A percentile compares a stretch with the other conserved stretches of the same genome.
Evolutionary conservation across 2,329 filamentous ascomycete genomes (phyloP).

Genomic region (Cordyceps javanica): DNA sequence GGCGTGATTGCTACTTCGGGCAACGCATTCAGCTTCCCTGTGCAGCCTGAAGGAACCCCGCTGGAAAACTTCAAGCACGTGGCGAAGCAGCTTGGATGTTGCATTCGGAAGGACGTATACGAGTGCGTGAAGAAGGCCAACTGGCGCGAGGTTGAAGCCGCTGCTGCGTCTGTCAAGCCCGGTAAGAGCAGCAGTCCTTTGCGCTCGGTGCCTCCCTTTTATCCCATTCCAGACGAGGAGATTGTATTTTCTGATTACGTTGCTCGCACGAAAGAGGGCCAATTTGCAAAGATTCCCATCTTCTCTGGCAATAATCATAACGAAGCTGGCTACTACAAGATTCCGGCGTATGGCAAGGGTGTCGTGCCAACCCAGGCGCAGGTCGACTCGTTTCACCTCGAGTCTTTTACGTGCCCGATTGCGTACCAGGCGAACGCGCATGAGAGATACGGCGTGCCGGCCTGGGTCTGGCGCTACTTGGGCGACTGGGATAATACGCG

Average conservation of each 20-base stretch:
- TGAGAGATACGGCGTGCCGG: conserved; percentile 25
- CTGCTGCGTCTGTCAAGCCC: conserved; percentile 29
- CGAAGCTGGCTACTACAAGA: conserved; percentile 42
- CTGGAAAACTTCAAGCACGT: conserved; percentile 37
- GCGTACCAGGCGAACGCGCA: conserved; percentile 32
- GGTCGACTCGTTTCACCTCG: conserved; percentile 33
- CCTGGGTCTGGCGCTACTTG: conserved; percentile 42
- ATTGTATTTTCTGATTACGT: conserved; percentile 37
- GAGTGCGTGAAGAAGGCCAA: conserved; percentile 31
- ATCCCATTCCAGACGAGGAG: conserved; percentile 34
- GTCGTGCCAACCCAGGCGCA: conserved; percentile 31
- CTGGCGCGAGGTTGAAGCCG: conserved; percentile 30
- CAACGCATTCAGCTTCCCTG: conserved; percentile 39
- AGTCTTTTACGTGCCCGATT: conserved; percentile 42
- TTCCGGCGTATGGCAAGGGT: conserved; percentile 34
- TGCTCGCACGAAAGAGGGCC: conserved; percentile 24
- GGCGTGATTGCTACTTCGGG: conserved; percentile 41
- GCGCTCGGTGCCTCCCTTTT: conserved; percentile 33
- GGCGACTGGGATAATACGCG: conserved; percentile 44
- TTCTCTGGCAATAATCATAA: conserved; percentile 38
- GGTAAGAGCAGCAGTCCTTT: conserved; percentile 28
- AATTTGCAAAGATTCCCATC: conserved; percentile 35
- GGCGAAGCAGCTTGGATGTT: conserved; percentile 33
- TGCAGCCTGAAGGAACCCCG: conserved; percentile 29
- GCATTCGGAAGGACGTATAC: conserved; percentile 23